Evolutionary conservation across 2,329 filamentous ascomycete genomes (phyloP).

Genomic region (Penicillium paneum): DNA sequence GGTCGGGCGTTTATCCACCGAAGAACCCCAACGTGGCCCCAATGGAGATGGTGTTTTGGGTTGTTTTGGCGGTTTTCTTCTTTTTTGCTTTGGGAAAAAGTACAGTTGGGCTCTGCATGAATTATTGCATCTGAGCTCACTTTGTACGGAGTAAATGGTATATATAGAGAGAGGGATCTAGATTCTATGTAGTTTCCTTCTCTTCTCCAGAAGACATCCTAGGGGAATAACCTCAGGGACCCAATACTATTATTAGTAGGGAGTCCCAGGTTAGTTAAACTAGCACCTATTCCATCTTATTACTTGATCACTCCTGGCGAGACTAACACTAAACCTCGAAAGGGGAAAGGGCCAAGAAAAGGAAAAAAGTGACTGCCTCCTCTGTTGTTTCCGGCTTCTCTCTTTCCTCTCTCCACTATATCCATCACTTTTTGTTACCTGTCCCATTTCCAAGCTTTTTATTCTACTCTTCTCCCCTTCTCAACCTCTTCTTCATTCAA

Average conservation of each 20-base stretch:
- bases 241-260: background rate
- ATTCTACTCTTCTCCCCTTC: background rate
- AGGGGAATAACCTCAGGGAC: background rate
- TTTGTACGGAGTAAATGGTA: background rate
- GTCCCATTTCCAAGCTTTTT: background rate
- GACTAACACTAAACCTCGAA: background rate
- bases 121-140: background rate
- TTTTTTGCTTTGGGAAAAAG: background rate
- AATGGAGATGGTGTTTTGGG: slow-evolving; percentile 14
- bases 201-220: background rate
- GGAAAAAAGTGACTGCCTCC: slow-evolving; percentile 10
- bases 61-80: background rate
- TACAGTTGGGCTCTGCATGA: background rate
- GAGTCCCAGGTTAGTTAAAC: background rate
- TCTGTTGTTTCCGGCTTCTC: slow-evolving; percentile 2
- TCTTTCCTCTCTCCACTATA: background rate
- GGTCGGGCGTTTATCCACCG: slow-evolving; percentile 11
- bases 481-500: slow-evolving; percentile 17
- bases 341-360: slow-evolving; percentile 8
- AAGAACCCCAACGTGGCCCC: slow-evolving; percentile 17
- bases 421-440: background rate
- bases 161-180: slow-evolving; percentile 1
- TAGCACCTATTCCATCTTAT: background rate
- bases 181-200: background rate
- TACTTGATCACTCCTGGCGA: background rate